Conservation (phyloP, 2,329 filamentous ascomycete species). For the Trichoderma afroharzianum region DNA sequence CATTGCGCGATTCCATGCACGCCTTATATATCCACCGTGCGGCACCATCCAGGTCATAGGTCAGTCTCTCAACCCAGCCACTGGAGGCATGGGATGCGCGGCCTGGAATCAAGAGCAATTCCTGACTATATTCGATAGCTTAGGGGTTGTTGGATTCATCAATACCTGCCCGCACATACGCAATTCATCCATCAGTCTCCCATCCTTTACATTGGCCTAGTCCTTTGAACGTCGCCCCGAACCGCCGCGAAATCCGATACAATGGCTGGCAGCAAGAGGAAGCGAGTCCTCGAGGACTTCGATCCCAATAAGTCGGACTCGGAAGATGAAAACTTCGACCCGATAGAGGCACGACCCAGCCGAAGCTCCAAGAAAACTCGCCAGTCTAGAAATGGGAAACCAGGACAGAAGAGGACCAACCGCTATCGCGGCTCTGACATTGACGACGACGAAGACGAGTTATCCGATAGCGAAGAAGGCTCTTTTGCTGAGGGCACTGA, state of each 20-base stretch:
- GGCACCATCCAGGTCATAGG: not conserved
- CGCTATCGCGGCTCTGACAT: constrained; percentile 60
- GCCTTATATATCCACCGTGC: constrained; percentile 1
- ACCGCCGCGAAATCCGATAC: not conserved
- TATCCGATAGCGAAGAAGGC: constrained; percentile 50
- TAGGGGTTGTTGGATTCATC: not conserved
- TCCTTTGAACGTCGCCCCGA: not conserved
- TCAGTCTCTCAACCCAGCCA: not conserved
- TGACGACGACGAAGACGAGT: constrained; percentile 56
- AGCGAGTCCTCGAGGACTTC: constrained; percentile 54
- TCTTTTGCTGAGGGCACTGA: constrained; percentile 46
- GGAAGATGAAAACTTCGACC: constrained; percentile 64
- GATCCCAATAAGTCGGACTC: constrained; percentile 65
- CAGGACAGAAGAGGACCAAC: constrained; percentile 35
- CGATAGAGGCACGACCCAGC: constrained; percentile 43
- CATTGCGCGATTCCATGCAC: constrained; percentile 19
- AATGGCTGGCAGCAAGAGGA: constrained; percentile 49
- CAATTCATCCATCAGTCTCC: not conserved
- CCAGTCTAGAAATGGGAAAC: constrained; percentile 33
- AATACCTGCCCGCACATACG: not conserved
- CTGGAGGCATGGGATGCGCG: not conserved
- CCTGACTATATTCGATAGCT: not conserved
- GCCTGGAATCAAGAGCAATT: not conserved
- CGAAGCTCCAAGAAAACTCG: constrained; percentile 42
- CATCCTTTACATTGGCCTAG: not conserved